Conservation (phyloP, 805 yeast genomes). For the Peterozyma toletana region DNA sequence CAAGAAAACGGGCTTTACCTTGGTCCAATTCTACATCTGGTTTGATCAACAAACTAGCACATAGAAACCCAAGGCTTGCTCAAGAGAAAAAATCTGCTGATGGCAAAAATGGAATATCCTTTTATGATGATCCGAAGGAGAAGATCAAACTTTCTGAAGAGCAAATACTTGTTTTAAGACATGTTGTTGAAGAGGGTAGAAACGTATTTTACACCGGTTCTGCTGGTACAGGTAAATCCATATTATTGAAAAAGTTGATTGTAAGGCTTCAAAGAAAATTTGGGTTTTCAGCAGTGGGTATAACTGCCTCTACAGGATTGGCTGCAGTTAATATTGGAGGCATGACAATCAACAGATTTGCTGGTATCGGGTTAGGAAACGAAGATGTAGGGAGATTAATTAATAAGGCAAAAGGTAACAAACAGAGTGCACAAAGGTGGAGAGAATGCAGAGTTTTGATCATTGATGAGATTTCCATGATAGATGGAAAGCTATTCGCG, state of each 20-base stretch:
- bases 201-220: constrained; percentile 75
- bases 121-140: too few relatives aligned
- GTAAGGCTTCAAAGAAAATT: constrained; percentile 35
- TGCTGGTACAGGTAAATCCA: constrained; percentile 87
- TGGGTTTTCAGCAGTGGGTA: constrained; percentile 52
- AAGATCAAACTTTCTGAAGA: constrained; percentile 21
- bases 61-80: constrained; percentile 5
- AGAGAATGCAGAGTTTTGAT: constrained; percentile 58
- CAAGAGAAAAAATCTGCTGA: neutral
- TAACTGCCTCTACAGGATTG: constrained; percentile 93
- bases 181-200: constrained; percentile 40
- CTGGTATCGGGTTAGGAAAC: constrained; percentile 78
- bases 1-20: constrained; percentile 1
- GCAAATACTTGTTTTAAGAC: constrained; percentile 39
- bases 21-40: constrained; percentile 2
- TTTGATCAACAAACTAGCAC: constrained; percentile 1
- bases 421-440: constrained; percentile 48
- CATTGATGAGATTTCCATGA: constrained; percentile 93
- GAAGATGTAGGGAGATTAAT: constrained; percentile 41
- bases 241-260: constrained; percentile 59
- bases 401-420: constrained; percentile 29
- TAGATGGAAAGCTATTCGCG: constrained; percentile 71
- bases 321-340: constrained; percentile 97
- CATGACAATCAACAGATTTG: constrained; percentile 74
- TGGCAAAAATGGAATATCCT: neutral